Evolutionary conservation across 306 rosid genomes (phyloP).

Genomic region (Castanea mollissima): DNA sequence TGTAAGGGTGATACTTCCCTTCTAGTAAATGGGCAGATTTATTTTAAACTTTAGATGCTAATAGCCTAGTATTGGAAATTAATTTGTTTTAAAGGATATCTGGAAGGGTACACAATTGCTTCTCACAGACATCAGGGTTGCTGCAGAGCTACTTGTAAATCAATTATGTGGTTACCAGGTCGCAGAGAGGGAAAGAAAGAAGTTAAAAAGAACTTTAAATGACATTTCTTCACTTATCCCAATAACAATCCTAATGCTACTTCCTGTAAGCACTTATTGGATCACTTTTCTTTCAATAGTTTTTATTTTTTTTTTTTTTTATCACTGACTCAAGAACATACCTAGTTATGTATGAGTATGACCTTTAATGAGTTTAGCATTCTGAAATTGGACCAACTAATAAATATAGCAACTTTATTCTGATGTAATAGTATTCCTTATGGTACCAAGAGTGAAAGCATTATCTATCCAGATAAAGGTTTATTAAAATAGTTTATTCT

Average conservation of each 20-base stretch:
- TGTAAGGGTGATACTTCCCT: constrained; percentile 39
- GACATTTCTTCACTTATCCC: constrained; percentile 57
- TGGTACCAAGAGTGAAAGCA: background rate
- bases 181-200: constrained; percentile 47
- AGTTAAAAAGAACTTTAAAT: constrained; percentile 45
- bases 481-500: background rate
- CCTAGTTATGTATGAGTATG: background rate
- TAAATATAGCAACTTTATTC: background rate
- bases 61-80: constrained; percentile 17
- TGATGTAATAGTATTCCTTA: background rate
- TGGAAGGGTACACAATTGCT: constrained; percentile 70
- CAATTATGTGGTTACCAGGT: constrained; percentile 46
- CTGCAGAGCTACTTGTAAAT: constrained; percentile 42
- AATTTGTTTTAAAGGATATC: constrained; percentile 42
- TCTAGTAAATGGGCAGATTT: constrained; percentile 3
- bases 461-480: background rate
- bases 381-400: background rate
- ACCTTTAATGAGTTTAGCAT: constrained; percentile 1
- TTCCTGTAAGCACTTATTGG: constrained; percentile 49
- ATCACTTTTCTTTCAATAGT: background rate
- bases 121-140: constrained; percentile 46
- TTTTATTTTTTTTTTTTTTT: background rate
- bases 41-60: constrained; percentile 15
- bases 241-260: constrained; percentile 61
- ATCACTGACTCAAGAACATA: background rate